Evolutionary conservation across 2,329 filamentous ascomycete genomes (phyloP), one percentile per base, ranked within the genome.

Genomic region (Cladosporium sphaerospermum): DNA sequence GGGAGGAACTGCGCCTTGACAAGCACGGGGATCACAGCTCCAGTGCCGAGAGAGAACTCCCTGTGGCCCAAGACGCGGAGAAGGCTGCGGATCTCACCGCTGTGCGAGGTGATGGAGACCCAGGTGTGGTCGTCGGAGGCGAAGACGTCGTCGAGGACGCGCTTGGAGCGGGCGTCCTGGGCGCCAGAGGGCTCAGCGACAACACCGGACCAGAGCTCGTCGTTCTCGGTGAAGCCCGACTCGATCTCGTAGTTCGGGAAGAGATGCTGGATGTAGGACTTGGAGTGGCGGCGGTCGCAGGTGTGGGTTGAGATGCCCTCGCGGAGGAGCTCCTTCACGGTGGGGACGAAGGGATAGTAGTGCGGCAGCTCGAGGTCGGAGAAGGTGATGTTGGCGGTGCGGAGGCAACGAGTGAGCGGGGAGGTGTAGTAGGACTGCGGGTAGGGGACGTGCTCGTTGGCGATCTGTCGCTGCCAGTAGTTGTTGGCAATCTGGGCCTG

Each of bases 281-380:
- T 78, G 62, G 69, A 79, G 28, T 76, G 76, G 9, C 85, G 76
- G 42, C 78, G 76, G 65, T 88, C 82, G 64, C 85, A 88, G 0
- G 84, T 86, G 62, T 86, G 84, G 23, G 82, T 78, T 42, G 77
- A 81, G 54, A 88, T 82, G 3, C 80, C 78, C 67, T 88, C 85
- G 23, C 84, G 77, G 58, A 88, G 73, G 19, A 77, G 51, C 78
- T 88, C 85, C 67, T 86, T 86, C 54, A 88, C 70, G 0, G 71
- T 73, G 0, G 83, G 84, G 1, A 71, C 64, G 61, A 85, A 87
- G 0, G 77, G 77, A 4, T 69, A 69, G 8, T 73, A 66, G 9
- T 66, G 62, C 1, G 82, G 81, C 1, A 85, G 65, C 1, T 71
- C 60, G 2, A 88, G 72, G 18, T 71, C 74, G 5, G 66, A 65